Percentiles rank a stretch among this genome's conserved stretches.
Evolutionary conservation across 2,329 filamentous ascomycete species (phyloP).

Genomic region (Aureobasidium pullulans): DNA sequence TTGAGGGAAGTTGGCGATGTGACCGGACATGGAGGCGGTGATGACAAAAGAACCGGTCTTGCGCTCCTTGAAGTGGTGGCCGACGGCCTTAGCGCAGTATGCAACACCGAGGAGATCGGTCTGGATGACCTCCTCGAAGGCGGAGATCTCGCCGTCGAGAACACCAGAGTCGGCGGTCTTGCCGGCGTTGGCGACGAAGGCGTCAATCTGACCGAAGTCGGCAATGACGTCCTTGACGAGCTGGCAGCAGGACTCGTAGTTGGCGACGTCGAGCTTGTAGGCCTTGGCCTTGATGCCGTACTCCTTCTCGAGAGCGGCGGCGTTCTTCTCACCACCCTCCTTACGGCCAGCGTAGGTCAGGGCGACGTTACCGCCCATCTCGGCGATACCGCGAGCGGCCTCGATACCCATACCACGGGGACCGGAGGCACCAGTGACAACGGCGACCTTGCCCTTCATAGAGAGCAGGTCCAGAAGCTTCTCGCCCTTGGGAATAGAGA

Average conservation of each 20-base stretch:
- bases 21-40: conserved; percentile 69
- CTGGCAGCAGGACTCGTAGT: conserved; percentile 49
- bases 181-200: conserved; percentile 63
- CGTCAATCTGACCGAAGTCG: conserved; percentile 65
- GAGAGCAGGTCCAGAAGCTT: conserved; percentile 50
- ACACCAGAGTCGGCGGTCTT: conserved; percentile 62
- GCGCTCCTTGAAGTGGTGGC: conserved; percentile 64
- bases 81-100: conserved; percentile 83
- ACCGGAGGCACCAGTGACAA: conserved; percentile 48
- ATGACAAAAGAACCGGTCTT: conserved; percentile 59
- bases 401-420: conserved; percentile 63
- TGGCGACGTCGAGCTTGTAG: conserved; percentile 57
- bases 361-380: conserved; percentile 57
- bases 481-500: conserved; percentile 38
- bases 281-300: conserved; percentile 61
- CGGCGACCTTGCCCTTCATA: conserved; percentile 48
- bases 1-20: conserved; percentile 76
- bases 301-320: conserved; percentile 50
- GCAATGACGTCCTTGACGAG: conserved; percentile 53
- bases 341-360: conserved; percentile 60
- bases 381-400: conserved; percentile 57
- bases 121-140: conserved; percentile 70
- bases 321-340: conserved; percentile 58
- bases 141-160: conserved; percentile 61
- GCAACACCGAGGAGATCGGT: conserved; percentile 82